Percentiles rank a stretch among this genome's conserved stretches.
Conservation (phyloP, 2,329 filamentous ascomycete species). For the Alternaria burnsii region DNA sequence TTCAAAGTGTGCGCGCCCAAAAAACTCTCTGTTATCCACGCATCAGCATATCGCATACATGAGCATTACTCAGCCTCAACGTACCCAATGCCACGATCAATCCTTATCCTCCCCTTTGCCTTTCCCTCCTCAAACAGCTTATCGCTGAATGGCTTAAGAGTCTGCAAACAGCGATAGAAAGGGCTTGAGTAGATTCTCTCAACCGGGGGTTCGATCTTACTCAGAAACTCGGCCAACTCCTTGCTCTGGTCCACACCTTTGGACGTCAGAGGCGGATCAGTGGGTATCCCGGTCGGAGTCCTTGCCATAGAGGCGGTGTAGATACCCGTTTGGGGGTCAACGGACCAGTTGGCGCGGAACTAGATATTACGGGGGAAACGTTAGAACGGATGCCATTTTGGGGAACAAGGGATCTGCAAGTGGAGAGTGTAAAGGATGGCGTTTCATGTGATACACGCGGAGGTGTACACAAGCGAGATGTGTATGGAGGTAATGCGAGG, state of each 20-base stretch:
- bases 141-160: slow-evolving; percentile 50
- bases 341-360: slow-evolving; percentile 91
- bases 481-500: slow-evolving; percentile 16
- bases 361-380: slow-evolving; percentile 26
- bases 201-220: slow-evolving; percentile 70
- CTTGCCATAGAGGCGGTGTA: slow-evolving; percentile 71
- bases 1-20: slow-evolving; percentile 82
- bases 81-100: slow-evolving; percentile 64
- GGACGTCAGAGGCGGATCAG: slow-evolving; percentile 85
- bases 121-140: slow-evolving; percentile 41
- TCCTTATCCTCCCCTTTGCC: slow-evolving; percentile 54
- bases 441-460: slow-evolving; percentile 17
- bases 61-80: slow-evolving; percentile 15
- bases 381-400: slow-evolving; percentile 30
- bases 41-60: background rate
- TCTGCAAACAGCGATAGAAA: slow-evolving; percentile 54
- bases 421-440: background rate
- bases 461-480: slow-evolving; percentile 9
- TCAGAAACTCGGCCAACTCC: slow-evolving; percentile 74
- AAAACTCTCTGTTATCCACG: slow-evolving; percentile 72
- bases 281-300: slow-evolving; percentile 86
- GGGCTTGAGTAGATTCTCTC: slow-evolving; percentile 73
- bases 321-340: slow-evolving; percentile 79
- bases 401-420: slow-evolving; percentile 10
- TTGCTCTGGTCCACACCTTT: slow-evolving; percentile 85